These are phyloP conservation scores for Pisolithus sp. DNA, from an alignment of 768 basidiomycete species.

Conservation along the genomic window DNA sequence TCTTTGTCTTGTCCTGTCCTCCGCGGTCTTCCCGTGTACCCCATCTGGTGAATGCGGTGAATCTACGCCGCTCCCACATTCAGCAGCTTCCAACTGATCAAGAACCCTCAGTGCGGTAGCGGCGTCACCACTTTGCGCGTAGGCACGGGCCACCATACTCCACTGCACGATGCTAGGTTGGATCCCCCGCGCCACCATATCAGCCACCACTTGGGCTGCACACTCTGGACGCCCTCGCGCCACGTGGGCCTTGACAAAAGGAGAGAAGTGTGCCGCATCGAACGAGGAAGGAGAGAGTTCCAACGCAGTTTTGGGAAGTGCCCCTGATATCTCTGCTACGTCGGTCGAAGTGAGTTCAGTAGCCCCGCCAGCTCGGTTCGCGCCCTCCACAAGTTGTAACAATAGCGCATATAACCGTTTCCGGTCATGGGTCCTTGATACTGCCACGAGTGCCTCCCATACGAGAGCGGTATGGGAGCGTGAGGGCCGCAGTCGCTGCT, in stretches of 20 bases:
- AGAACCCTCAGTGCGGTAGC: constrained; percentile 36
- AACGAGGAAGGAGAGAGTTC: constrained; percentile 22
- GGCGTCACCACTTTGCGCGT: constrained; percentile 35
- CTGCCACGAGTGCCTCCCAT: constrained; percentile 26
- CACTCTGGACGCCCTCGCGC: constrained; percentile 21
- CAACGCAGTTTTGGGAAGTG: constrained; percentile 1
- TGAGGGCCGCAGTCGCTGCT: constrained; percentile 27
- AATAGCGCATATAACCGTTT: constrained; percentile 41
- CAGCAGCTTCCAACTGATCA: constrained; percentile 31
- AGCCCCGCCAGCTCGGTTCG: neutral
- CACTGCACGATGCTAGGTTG: constrained; percentile 41
- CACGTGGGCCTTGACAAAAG: constrained; percentile 44
- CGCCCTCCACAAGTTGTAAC: constrained; percentile 18
- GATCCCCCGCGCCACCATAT: constrained; percentile 46
- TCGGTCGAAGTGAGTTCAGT: neutral
- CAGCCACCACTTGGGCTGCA: constrained; percentile 38
- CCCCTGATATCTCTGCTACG: neutral
- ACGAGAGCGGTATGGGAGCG: constrained; percentile 29
- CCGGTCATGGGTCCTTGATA: constrained; percentile 16
- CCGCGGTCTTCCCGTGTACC: neutral
- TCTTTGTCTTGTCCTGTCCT: neutral
- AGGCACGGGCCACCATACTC: constrained; percentile 43
- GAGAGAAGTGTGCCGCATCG: constrained; percentile 41
- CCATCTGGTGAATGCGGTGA: too few relatives aligned
- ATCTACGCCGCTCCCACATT: neutral